Conservation (phyloP, 2,329 filamentous ascomycete species). For the Fusarium floridanum region DNA sequence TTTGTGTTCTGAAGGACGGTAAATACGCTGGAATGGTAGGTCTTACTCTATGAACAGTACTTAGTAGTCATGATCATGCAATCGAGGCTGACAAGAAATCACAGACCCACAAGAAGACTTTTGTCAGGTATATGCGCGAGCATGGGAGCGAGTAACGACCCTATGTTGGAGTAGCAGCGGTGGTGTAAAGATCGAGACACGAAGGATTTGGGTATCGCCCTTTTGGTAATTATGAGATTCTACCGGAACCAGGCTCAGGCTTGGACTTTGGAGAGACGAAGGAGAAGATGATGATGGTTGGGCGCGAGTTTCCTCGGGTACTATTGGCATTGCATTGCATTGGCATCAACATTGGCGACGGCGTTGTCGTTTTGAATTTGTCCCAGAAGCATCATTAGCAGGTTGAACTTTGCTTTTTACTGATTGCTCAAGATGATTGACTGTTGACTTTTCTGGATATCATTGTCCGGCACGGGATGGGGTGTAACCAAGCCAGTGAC, state of each 20-base stretch:
- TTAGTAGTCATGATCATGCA: neutral
- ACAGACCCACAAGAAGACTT: constrained; percentile 92
- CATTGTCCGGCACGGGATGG: constrained; percentile 1
- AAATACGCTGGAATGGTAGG: constrained; percentile 89
- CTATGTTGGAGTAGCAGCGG: neutral
- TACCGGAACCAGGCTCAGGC: neutral
- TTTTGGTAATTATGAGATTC: neutral
- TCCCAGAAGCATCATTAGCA: constrained; percentile 2
- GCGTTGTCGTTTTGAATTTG: constrained; percentile 29
- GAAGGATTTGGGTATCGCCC: neutral
- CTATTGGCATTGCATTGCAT: constrained; percentile 27
- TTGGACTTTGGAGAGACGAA: neutral
- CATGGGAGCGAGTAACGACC: constrained; percentile 68
- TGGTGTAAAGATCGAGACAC: neutral
- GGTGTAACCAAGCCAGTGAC: neutral
- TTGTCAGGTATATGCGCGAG: constrained; percentile 94
- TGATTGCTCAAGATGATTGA: neutral
- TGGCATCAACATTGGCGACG: constrained; percentile 26
- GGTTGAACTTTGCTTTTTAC: neutral
- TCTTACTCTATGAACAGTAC: constrained; percentile 27
- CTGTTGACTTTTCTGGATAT: neutral
- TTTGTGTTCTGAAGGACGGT: constrained; percentile 89
- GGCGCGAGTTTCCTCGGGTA: constrained; percentile 15
- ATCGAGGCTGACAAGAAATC: constrained; percentile 22
- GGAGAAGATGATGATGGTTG: constrained; percentile 7